These are phyloP conservation scores for Xylaria sp. DNA, from an alignment of 2,329 filamentous ascomycete species.

Conservation along the genomic window DNA sequence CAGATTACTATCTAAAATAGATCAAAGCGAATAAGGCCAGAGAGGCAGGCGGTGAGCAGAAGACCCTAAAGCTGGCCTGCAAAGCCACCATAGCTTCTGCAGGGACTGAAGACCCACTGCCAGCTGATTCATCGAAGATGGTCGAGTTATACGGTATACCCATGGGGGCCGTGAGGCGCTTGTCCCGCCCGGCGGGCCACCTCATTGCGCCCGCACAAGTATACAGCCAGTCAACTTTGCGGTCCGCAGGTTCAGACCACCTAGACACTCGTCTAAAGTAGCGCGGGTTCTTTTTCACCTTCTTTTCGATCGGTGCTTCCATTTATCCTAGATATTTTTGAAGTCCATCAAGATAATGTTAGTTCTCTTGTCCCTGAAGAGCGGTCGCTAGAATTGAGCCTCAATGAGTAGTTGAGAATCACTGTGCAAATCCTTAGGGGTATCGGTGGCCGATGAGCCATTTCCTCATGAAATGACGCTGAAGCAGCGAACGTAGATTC, in stretches of 20 bases:
- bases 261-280: neutral
- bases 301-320: neutral
- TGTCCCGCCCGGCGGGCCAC: slow-evolving; percentile 29
- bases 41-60: slow-evolving; percentile 30
- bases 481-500: neutral
- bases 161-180: slow-evolving; percentile 24
- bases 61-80: slow-evolving; percentile 30
- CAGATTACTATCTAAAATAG: slow-evolving; percentile 33
- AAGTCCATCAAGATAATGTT: slow-evolving; percentile 10
- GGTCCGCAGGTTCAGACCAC: neutral
- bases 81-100: slow-evolving; percentile 32
- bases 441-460: slow-evolving; percentile 38
- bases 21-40: slow-evolving; percentile 35
- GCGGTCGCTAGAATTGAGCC: slow-evolving; percentile 35
- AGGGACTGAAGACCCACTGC: slow-evolving; percentile 30
- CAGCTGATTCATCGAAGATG: slow-evolving; percentile 33
- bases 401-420: slow-evolving; percentile 43
- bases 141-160: slow-evolving; percentile 35
- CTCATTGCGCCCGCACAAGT: slow-evolving; percentile 18
- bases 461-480: neutral
- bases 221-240: neutral
- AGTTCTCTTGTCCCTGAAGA: slow-evolving; percentile 33
- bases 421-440: slow-evolving; percentile 41
- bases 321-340: neutral
- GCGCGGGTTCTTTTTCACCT: neutral